These are phyloP conservation scores for Fusarium sp. DNA, from an alignment of 2,329 filamentous ascomycete genomes.

Conservation along the genomic window DNA sequence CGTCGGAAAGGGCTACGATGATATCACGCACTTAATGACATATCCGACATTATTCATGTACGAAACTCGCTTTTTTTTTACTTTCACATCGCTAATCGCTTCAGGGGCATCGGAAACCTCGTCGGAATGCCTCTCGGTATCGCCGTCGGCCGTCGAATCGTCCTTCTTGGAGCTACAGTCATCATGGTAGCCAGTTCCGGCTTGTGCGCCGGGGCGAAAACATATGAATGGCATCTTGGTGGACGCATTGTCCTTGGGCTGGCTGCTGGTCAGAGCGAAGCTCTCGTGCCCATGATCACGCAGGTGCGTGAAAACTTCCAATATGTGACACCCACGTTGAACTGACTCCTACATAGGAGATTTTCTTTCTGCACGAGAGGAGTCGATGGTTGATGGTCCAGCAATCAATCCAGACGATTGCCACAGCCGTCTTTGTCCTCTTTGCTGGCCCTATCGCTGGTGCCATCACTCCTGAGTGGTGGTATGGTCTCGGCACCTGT, in stretches of 20 bases:
- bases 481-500: not conserved
- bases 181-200: conserved; percentile 36
- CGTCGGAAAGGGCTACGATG: conserved; percentile 16
- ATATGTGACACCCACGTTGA: no score
- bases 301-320: not conserved
- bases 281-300: not conserved
- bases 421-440: conserved; percentile 15
- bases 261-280: conserved; percentile 35
- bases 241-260: conserved; percentile 30
- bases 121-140: conserved; percentile 39
- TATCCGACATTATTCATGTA: conserved; percentile 27
- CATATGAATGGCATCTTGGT: conserved; percentile 38
- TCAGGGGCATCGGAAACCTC: conserved; percentile 37
- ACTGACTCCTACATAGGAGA: conserved; percentile 18
- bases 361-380: conserved; percentile 38
- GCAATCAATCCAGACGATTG: conserved; percentile 34
- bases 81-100: not conserved
- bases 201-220: conserved; percentile 29
- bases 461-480: not conserved
- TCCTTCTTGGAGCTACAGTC: conserved; percentile 33
- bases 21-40: conserved; percentile 27
- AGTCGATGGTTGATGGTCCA: conserved; percentile 37
- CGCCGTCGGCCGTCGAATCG: conserved; percentile 35
- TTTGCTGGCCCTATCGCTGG: not conserved
- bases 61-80: not conserved